Evolutionary conservation across 768 basidiomycete genomes (phyloP).

Genomic region (Hortiboletus flavorubellus): DNA sequence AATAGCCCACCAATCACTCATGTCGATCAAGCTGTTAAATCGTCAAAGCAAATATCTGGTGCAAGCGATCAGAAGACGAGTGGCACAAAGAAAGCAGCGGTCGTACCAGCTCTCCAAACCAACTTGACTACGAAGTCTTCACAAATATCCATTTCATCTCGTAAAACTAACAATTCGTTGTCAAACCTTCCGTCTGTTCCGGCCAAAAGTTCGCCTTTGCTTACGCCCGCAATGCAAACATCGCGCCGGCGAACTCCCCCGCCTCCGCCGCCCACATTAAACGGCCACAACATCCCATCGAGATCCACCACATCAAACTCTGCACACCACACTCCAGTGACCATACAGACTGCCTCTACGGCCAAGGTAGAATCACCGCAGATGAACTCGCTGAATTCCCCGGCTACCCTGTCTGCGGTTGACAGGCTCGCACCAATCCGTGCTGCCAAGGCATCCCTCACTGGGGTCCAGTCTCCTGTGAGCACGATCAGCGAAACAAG

Average conservation of each 20-base stretch:
- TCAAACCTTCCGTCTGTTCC: slow-evolving; percentile 3
- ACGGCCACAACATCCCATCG: background rate
- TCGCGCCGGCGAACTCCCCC: background rate
- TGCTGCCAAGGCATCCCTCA: slow-evolving; percentile 30
- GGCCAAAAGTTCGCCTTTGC: background rate
- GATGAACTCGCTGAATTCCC: slow-evolving; percentile 7
- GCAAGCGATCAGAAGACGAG: slow-evolving; percentile 3
- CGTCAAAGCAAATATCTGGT: slow-evolving; percentile 6
- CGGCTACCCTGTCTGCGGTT: background rate
- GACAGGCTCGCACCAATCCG: slow-evolving; percentile 35
- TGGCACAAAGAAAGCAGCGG: slow-evolving; percentile 2
- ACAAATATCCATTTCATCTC: slow-evolving; percentile 9
- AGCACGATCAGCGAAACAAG: background rate
- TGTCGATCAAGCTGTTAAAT: slow-evolving; percentile 12
- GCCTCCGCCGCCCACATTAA: background rate
- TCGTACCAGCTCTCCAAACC: background rate
- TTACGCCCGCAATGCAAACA: background rate
- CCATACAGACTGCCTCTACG: slow-evolving; percentile 9
- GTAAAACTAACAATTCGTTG: slow-evolving; percentile 20
- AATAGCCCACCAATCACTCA: background rate
- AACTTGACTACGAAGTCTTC: background rate
- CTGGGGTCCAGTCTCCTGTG: slow-evolving; percentile 10
- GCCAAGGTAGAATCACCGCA: slow-evolving; percentile 21
- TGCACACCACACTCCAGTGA: background rate
- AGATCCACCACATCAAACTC: background rate